Base-by-base conservation (phyloP, 2,329 filamentous ascomycete species). In the Cordyceps farinosa region DNA sequence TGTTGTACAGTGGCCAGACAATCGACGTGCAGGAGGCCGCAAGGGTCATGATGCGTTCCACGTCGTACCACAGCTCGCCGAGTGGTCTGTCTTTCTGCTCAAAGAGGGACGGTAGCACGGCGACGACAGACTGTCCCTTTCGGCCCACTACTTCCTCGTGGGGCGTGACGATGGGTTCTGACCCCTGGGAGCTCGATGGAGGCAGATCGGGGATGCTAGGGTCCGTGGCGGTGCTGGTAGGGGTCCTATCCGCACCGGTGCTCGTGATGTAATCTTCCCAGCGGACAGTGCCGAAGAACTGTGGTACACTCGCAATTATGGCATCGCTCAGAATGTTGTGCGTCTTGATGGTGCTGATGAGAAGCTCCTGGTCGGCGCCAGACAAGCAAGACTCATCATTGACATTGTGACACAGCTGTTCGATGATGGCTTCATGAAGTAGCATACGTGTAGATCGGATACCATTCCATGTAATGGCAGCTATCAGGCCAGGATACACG, bases 1-100 rank as follows among this genome's bases (percentile, higher is more conserved):
- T 75, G 11, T 79, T 76, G 62, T 81, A 83, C 3, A 83, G 73
- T 5, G 81, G 81, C 80, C 80, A 82, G 45, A 83, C 76, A 9
- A 82, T 75, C 17, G 78, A 78, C 65, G 81, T 80, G 30, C 79
- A 80, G 1, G 79, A 76, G 9, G 79, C 80, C 0, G 78, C 79
- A 7, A 83, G 72, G 5, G 79, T 77, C 77, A 83, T 78, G 69
- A 81, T 80, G 30, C 80, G 74, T 63, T 77, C 76, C 1, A 78
- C 77, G 48, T 77, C 75, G 51, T 51, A 56, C 61, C 61, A 63
- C 53, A 57, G 45, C 52, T 56, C 61, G 45, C 61, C 36, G 13
- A 57, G 30, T 68, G 8, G 76, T 77, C 17, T 78, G 76, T 62
- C 42, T 22, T 51, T 59, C 11, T 47, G 1, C 74, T 74, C 17